Conservation (phyloP, 345 rosid genomes). For the Lumnitzera racemosa region DNA sequence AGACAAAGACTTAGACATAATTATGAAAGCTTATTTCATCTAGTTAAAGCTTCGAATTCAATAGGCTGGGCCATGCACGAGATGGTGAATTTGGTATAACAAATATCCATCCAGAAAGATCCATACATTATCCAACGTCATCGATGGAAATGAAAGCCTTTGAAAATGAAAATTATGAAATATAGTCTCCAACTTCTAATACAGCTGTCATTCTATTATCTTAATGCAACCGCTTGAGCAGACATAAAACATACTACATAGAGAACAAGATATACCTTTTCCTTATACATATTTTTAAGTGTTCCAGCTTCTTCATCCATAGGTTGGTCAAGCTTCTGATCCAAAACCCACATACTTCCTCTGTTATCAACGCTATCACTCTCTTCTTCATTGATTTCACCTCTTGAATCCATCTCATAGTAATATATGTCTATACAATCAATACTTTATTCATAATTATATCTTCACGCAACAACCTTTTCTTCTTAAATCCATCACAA, state of each 20-base stretch:
- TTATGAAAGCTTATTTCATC: too few relatives aligned
- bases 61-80: too few relatives aligned
- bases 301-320: slow-evolving; percentile 52
- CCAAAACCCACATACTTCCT: slow-evolving; percentile 53
- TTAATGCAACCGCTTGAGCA: background rate
- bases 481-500: background rate
- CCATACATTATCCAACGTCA: too few relatives aligned
- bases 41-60: too few relatives aligned
- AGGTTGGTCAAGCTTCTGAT: slow-evolving; percentile 51
- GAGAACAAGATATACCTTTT: slow-evolving; percentile 23
- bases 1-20: too few relatives aligned
- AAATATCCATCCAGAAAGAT: too few relatives aligned
- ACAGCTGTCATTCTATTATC: too few relatives aligned
- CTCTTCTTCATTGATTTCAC: slow-evolving; percentile 21
- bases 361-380: slow-evolving; percentile 16
- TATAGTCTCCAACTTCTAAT: background rate
- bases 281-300: slow-evolving; percentile 37
- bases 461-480: background rate
- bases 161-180: too few relatives aligned
- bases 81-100: too few relatives aligned
- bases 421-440: too few relatives aligned
- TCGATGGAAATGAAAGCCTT: too few relatives aligned
- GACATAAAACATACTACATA: background rate
- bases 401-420: slow-evolving; percentile 19
- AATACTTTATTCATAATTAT: background rate